These are phyloP conservation scores for Arthrinium puccinioides DNA, from an alignment of 2,329 filamentous ascomycete species.

Conservation along the genomic window DNA sequence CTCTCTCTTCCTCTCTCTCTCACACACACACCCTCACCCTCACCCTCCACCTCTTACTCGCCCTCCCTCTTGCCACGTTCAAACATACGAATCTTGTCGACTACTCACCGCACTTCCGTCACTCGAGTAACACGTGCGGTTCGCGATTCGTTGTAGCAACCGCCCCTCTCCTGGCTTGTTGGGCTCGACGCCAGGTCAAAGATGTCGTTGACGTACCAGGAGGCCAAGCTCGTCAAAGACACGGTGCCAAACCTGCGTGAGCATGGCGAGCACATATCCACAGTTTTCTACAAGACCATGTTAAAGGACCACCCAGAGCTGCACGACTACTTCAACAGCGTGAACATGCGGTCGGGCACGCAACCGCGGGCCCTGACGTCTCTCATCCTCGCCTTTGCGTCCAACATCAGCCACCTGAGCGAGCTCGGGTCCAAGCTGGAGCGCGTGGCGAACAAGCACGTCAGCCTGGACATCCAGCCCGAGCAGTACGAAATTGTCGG, in stretches of 20 bases:
- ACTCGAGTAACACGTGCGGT: too few relatives aligned
- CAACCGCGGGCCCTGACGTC: constrained; percentile 56
- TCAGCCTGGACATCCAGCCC: constrained; percentile 58
- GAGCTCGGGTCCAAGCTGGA: constrained; percentile 47
- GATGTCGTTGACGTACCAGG: constrained; percentile 40
- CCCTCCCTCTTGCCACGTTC: too few relatives aligned
- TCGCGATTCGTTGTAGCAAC: too few relatives aligned
- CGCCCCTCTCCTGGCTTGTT: too few relatives aligned
- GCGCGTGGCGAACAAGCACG: constrained; percentile 65
- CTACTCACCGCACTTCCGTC: too few relatives aligned
- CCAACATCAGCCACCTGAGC: constrained; percentile 58
- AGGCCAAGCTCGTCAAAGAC: constrained; percentile 59
- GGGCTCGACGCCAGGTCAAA: too few relatives aligned
- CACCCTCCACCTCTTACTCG: too few relatives aligned
- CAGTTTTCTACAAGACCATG: constrained; percentile 66
- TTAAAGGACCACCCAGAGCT: constrained; percentile 58
- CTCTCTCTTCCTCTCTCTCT: too few relatives aligned
- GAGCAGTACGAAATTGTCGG: constrained; percentile 67
- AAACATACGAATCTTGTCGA: too few relatives aligned
- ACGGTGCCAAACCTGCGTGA: constrained; percentile 63
- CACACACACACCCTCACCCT: too few relatives aligned
- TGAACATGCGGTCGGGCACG: constrained; percentile 55
- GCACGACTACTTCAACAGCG: constrained; percentile 63
- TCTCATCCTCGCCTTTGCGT: constrained; percentile 63
- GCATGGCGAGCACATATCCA: constrained; percentile 62